Conservation (phyloP, 495 filamentous ascomycete species). For the Diplogelasinospora grovesii region DNA sequence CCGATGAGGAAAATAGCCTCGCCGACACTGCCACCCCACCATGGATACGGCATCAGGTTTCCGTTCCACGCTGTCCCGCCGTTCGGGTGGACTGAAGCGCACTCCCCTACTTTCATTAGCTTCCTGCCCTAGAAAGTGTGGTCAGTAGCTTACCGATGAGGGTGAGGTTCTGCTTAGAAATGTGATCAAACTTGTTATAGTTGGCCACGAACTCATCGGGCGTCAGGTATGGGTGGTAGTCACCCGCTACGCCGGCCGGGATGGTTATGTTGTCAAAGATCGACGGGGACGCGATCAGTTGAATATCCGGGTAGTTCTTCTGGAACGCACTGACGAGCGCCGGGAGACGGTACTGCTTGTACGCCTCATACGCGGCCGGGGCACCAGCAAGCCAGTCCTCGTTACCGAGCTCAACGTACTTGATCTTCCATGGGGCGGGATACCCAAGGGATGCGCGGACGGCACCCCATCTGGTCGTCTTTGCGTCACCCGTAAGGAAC, state of each 20-base stretch:
- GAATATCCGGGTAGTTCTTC: slow-evolving; percentile 54
- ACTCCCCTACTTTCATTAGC: slow-evolving; percentile 33
- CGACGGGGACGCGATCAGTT: slow-evolving; percentile 47
- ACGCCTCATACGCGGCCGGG: slow-evolving; percentile 32
- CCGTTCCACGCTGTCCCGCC: slow-evolving; percentile 43
- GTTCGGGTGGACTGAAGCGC: slow-evolving; percentile 48
- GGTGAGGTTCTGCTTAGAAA: slow-evolving; percentile 23
- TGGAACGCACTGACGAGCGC: slow-evolving; percentile 52
- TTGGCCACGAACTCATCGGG: slow-evolving; percentile 26
- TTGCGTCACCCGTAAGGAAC: slow-evolving; percentile 50
- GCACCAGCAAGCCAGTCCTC: slow-evolving; percentile 52
- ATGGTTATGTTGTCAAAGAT: slow-evolving; percentile 33
- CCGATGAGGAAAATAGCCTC: slow-evolving; percentile 65
- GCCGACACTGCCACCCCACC: slow-evolving; percentile 54
- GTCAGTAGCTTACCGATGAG: slow-evolving; percentile 32
- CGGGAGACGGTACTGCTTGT: slow-evolving; percentile 50
- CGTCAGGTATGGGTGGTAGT: slow-evolving; percentile 34
- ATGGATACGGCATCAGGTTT: slow-evolving; percentile 28
- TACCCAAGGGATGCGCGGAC: slow-evolving; percentile 50
- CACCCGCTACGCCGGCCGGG: slow-evolving; percentile 36
- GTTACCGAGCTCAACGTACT: slow-evolving; percentile 61
- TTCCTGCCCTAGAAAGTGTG: neutral
- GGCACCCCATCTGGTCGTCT: slow-evolving; percentile 53
- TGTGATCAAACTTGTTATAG: slow-evolving; percentile 43
- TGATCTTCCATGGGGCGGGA: slow-evolving; percentile 49